Percentiles rank a stretch among this genome's conserved stretches.
phyloP scores from a whole-genome alignment of 176 grass and related monocot genomes.

The Musa schizocarpa region DNA sequence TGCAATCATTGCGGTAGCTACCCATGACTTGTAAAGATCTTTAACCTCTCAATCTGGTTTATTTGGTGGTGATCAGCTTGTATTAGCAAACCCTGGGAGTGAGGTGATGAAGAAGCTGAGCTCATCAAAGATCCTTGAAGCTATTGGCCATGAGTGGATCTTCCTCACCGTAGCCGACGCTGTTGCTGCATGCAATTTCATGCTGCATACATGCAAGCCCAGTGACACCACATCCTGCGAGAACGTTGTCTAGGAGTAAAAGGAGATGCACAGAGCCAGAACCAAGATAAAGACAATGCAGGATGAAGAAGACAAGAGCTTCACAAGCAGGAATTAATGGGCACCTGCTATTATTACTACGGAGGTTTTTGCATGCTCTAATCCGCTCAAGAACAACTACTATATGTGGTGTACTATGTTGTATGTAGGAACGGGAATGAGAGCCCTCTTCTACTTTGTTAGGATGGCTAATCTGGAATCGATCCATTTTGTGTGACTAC shows the following conservation, averaged over 20 bases:
- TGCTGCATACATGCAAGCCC: background rate
- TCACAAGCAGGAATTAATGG: too few species aligned
- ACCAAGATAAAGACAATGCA: background rate
- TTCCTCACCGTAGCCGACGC: slow-evolving; percentile 5
- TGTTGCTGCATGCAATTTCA: background rate
- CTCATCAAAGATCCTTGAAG: slow-evolving; percentile 9
- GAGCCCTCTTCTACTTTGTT: too few species aligned
- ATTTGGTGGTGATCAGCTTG: background rate
- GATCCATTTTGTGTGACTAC: background rate
- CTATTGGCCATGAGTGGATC: slow-evolving; percentile 14
- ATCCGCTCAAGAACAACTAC: too few species aligned
- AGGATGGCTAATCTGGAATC: background rate
- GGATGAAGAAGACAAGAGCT: background rate
- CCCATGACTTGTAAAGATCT: background rate
- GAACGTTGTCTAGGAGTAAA: background rate
- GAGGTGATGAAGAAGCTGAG: slow-evolving; percentile 17
- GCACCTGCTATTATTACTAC: too few species aligned
- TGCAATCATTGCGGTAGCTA: too few species aligned
- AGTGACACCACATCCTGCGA: background rate
- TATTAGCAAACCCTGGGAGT: slow-evolving; percentile 14
- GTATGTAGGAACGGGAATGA: too few species aligned
- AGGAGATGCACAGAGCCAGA: background rate
- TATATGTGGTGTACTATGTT: too few species aligned
- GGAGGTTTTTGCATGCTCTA: too few species aligned
- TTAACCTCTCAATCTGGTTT: background rate